These are phyloP conservation scores for Aspergillus hortae DNA, from an alignment of 2,329 filamentous ascomycete species.

Conservation along the genomic window DNA sequence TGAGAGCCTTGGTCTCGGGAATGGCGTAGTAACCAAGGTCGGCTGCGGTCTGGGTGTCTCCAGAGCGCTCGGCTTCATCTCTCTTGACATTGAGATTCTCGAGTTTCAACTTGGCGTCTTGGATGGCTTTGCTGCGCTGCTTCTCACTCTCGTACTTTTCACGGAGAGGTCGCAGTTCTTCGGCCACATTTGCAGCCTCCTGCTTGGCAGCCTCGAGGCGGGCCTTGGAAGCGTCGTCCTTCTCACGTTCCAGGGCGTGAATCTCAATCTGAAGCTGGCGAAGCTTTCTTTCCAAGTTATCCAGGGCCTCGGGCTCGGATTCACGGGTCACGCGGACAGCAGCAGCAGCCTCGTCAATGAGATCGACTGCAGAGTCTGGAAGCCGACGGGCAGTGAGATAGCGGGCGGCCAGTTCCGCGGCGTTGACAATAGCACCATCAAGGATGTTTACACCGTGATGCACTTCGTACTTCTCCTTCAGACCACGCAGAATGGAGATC, in stretches of 20 bases:
- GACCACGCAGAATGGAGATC: slow-evolving; percentile 92
- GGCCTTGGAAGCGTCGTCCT: slow-evolving; percentile 84
- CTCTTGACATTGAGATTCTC: slow-evolving; percentile 87
- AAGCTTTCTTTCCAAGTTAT: slow-evolving; percentile 85
- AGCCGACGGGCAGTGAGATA: slow-evolving; percentile 89
- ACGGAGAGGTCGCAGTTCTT: slow-evolving; percentile 84
- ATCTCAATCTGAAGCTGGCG: slow-evolving; percentile 97
- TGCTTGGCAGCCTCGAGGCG: slow-evolving; percentile 79
- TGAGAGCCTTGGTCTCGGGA: slow-evolving; percentile 79
- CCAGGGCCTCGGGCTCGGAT: slow-evolving; percentile 92
- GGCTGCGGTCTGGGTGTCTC: slow-evolving; percentile 81
- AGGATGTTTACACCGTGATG: slow-evolving; percentile 97
- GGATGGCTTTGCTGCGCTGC: slow-evolving; percentile 83
- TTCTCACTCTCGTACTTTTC: slow-evolving; percentile 97
- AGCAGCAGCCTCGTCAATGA: slow-evolving; percentile 93
- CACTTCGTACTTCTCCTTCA: slow-evolving; percentile 97
- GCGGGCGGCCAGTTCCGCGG: slow-evolving; percentile 85
- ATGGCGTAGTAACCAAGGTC: slow-evolving; percentile 98
- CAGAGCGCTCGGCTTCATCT: slow-evolving; percentile 84
- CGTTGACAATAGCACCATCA: slow-evolving; percentile 85
- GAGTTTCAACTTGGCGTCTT: slow-evolving; percentile 91
- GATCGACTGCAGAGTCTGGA: slow-evolving; percentile 92
- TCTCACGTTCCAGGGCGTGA: slow-evolving; percentile 87
- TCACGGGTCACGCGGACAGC: slow-evolving; percentile 95
- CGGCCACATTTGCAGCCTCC: slow-evolving; percentile 89